Evolutionary conservation across 2,329 filamentous ascomycete species (phyloP).

Genomic region (Curvularia verruculosa): DNA sequence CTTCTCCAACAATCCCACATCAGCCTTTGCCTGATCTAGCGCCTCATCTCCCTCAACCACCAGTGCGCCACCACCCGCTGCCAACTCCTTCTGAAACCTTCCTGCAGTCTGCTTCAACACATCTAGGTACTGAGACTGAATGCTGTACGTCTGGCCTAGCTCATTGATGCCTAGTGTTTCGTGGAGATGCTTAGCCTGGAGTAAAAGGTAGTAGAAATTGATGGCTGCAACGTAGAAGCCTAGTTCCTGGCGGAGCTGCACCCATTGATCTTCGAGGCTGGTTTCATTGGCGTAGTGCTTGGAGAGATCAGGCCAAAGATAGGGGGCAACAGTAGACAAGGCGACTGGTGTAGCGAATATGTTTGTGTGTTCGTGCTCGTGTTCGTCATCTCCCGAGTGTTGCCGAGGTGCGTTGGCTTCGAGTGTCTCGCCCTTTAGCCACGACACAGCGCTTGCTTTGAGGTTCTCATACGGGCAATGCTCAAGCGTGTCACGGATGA

Average conservation of each 20-base stretch:
- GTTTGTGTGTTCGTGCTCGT: conserved; percentile 14
- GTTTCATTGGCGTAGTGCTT: conserved; percentile 43
- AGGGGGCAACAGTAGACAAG: conserved; percentile 56
- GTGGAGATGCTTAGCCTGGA: conserved; percentile 57
- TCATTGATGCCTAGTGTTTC: conserved; percentile 54
- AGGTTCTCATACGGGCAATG: conserved; percentile 61
- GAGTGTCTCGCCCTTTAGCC: conserved; percentile 66
- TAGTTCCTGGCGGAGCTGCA: conserved; percentile 59
- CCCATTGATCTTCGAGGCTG: conserved; percentile 41
- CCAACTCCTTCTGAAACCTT: conserved; percentile 48
- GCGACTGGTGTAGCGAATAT: conserved; percentile 58
- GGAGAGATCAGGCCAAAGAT: conserved; percentile 59
- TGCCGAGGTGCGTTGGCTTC: conserved; percentile 49
- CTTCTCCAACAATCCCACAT: conserved; percentile 46
- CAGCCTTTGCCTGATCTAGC: conserved; percentile 41
- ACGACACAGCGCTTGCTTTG: conserved; percentile 63
- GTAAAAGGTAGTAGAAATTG: conserved; percentile 64
- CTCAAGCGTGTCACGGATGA: conserved; percentile 62
- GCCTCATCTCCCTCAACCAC: conserved; percentile 47
- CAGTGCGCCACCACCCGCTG: conserved; percentile 44
- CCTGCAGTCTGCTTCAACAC: conserved; percentile 50
- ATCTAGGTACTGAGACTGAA: conserved; percentile 52
- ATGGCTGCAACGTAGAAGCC: conserved; percentile 62
- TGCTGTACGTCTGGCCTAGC: conserved; percentile 49
- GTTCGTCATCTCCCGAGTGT: conserved; percentile 18